Percentiles rank a stretch among this genome's conserved stretches.
Evolutionary conservation across 345 rosid species (phyloP).

Genomic region (Noccaea bulbosa): DNA sequence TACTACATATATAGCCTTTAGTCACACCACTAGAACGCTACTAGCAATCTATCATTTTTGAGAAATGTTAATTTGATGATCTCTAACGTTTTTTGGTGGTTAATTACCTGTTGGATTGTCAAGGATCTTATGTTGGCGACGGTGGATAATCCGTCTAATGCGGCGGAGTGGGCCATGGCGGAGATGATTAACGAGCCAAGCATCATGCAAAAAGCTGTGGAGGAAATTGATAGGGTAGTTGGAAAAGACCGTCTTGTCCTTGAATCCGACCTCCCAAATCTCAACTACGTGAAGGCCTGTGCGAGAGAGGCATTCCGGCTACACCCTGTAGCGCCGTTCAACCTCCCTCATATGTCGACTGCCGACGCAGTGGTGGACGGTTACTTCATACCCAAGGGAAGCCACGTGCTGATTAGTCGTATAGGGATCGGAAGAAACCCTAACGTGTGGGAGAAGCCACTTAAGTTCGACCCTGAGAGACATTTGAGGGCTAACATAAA

Average conservation of each 20-base stretch:
- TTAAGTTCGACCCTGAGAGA: constrained; percentile 53
- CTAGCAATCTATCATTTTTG: too few relatives aligned
- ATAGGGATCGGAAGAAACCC: constrained; percentile 55
- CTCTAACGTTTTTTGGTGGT: neutral
- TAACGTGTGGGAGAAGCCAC: constrained; percentile 54
- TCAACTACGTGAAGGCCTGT: constrained; percentile 59
- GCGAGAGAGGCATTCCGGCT: constrained; percentile 57
- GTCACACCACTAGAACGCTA: too few relatives aligned
- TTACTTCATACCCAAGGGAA: constrained; percentile 63
- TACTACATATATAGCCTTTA: too few relatives aligned
- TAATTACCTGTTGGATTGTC: constrained; percentile 6
- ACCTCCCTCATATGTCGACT: constrained; percentile 50
- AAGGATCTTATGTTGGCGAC: constrained; percentile 61
- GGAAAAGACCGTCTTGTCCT: constrained; percentile 58
- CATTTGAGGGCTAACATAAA: constrained; percentile 36
- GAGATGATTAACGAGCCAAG: constrained; percentile 60
- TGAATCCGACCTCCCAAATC: constrained; percentile 52
- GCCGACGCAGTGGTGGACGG: constrained; percentile 41
- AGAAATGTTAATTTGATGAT: too few relatives aligned
- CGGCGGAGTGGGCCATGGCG: constrained; percentile 59
- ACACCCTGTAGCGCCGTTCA: constrained; percentile 56
- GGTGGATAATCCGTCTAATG: constrained; percentile 66
- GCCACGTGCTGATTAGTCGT: constrained; percentile 52
- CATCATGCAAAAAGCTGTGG: constrained; percentile 47
- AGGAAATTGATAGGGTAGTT: constrained; percentile 52